phyloP scores from a whole-genome alignment of 2,329 filamentous ascomycete species.

The Myriosclerotinia scirpicola region DNA sequence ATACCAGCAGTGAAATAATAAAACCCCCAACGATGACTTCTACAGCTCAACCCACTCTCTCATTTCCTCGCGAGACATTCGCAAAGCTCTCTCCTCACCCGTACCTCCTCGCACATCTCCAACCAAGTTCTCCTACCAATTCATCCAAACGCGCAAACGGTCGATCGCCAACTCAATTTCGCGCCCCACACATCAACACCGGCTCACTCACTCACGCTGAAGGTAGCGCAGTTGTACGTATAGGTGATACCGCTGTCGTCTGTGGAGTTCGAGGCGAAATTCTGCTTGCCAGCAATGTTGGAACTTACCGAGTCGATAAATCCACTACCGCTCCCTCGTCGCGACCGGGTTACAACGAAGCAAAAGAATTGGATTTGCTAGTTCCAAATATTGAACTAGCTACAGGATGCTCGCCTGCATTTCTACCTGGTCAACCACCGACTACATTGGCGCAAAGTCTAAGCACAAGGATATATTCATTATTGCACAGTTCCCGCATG shows the following conservation, averaged over 20 bases:
- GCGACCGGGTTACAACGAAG: conserved; percentile 45
- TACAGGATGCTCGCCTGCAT: conserved; percentile 84
- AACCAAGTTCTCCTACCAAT: conserved; percentile 52
- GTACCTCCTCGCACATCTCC: conserved; percentile 86
- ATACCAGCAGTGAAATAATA: conserved; percentile 11
- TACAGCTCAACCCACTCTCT: conserved; percentile 36
- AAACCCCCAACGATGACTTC: conserved; percentile 30
- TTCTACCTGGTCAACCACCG: conserved; percentile 81
- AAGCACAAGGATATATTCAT: conserved; percentile 70
- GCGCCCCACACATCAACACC: conserved; percentile 73
- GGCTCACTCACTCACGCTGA: conserved; percentile 86
- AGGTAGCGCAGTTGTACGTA: conserved; percentile 83
- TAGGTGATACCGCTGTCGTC: conserved; percentile 91
- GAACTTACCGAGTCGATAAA: conserved; percentile 55
- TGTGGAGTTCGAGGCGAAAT: conserved; percentile 90
- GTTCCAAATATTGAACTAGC: conserved; percentile 93
- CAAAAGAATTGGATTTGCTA: conserved; percentile 66
- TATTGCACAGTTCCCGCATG: conserved; percentile 70
- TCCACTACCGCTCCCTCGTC: conserved; percentile 42
- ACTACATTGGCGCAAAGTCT: conserved; percentile 79
- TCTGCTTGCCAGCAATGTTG: conserved; percentile 71
- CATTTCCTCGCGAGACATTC: conserved; percentile 68
- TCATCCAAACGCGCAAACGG: conserved; percentile 76
- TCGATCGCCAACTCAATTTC: conserved; percentile 67
- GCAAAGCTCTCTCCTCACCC: conserved; percentile 86